phyloP scores from a whole-genome alignment of 371 early-diverging fungal species.

The Mucor circinelloides region DNA sequence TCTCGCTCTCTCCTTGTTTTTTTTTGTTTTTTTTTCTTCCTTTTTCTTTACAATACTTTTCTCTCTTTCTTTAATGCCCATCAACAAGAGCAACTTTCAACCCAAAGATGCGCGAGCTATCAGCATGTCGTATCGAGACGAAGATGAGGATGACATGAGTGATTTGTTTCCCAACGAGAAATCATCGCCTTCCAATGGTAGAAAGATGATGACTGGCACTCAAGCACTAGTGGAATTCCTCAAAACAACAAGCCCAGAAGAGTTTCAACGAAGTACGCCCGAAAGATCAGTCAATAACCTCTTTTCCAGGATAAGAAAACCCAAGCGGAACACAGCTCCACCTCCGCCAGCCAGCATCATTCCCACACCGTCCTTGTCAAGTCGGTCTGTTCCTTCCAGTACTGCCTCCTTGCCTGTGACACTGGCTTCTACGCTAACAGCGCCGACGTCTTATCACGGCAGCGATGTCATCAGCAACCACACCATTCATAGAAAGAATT shows the following conservation, averaged over 20 bases:
- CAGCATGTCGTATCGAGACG: conserved; percentile 13
- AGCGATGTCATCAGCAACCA: conserved; percentile 1
- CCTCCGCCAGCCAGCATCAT: neutral
- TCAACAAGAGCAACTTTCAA: conserved; percentile 20
- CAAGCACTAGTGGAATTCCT: conserved; percentile 51
- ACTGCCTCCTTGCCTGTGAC: conserved; percentile 17
- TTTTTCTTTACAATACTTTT: too few species aligned
- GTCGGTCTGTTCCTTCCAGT: conserved; percentile 20
- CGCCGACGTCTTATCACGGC: conserved; percentile 12
- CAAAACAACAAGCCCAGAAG: conserved; percentile 52
- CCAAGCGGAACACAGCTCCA: conserved; percentile 6
- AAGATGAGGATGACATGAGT: conserved; percentile 20
- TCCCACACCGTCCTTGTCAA: conserved; percentile 16
- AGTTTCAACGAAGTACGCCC: conserved; percentile 33
- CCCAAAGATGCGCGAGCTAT: conserved; percentile 32
- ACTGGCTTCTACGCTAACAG: conserved; percentile 2
- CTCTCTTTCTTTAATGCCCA: conserved; percentile 11
- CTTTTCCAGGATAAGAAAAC: conserved; percentile 38
- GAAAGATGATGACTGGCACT: conserved; percentile 32
- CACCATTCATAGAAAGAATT: conserved; percentile 26
- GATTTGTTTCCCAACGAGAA: conserved; percentile 29
- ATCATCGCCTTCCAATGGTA: conserved; percentile 5
- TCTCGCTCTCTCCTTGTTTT: neutral
- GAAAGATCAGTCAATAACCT: conserved; percentile 29
- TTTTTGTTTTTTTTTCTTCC: neutral